Evolutionary conservation across 192 early-diverging fungal species (phyloP), one percentile per base, ranked within the genome.

Genomic region (Coemansia sp.): DNA sequence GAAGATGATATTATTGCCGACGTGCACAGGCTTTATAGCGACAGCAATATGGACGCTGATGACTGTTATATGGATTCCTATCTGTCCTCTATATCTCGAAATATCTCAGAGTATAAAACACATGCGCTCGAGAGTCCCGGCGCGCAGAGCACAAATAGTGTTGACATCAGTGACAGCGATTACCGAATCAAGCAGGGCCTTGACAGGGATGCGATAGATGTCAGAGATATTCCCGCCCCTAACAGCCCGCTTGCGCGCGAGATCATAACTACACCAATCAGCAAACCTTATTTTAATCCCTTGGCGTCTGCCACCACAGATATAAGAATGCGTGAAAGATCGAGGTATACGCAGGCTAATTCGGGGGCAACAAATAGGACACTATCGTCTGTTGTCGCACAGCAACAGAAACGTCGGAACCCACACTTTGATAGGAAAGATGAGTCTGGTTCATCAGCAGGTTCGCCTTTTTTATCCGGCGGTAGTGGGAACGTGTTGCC

Each of bases 161-260:
- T 62, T 0, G 74, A 66, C 23, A 70, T 81, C 55, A 81, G 78
- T 66, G 78, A 81, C 60, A 81, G 64, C 67, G 78, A 81, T 60
- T 75, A 65, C 33, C 62, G 78, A 14, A 68, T 71, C 0, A 75
- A 66, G 46, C 51, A 54, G 50, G 46, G 31, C 1, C 66, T 81
- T 10, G 74, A 81, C 65, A 51, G 31, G 23, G 9, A n/a, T 23
- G 27, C 65, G 9, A 50, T 57, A 0, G 51, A 51, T 30, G 31
- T 67, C 21, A 36, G 31, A 20, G 57, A 67, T 20, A 58, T 51
- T 20, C 50, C 64, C 1, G 46, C 30, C n/a, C 31, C 39, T 2
- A 42, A 21, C 56, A 58, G 64, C 39, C 30, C 64, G 31, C 61
- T 63, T 19, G 51, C 25, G 46, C 61, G 25, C 21, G 7, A 22